phyloP scores from a whole-genome alignment of 805 yeast genomes.

The Yamadazyma endophytica region DNA sequence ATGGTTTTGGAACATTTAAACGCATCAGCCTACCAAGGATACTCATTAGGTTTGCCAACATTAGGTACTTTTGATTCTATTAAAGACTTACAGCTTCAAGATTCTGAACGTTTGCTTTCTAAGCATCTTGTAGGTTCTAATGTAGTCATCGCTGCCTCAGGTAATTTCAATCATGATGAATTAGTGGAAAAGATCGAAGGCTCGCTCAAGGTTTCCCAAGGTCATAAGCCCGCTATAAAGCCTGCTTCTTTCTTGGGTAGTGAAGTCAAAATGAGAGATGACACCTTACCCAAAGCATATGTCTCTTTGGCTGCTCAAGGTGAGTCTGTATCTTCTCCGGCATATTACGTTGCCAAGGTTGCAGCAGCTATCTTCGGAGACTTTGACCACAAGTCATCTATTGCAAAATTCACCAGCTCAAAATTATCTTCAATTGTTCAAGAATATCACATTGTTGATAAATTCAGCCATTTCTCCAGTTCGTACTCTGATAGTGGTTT shows the following conservation, averaged over 20 bases:
- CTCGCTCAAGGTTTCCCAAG: constrained; percentile 45
- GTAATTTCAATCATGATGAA: constrained; percentile 66
- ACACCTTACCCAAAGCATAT: constrained; percentile 77
- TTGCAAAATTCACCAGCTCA: constrained; percentile 53
- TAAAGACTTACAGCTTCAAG: constrained; percentile 52
- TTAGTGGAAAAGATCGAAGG: constrained; percentile 64
- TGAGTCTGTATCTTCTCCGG: constrained; percentile 59
- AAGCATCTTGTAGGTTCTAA: constrained; percentile 60
- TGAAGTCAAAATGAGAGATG: constrained; percentile 85
- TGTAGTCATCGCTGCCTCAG: constrained; percentile 65
- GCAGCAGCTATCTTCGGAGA: constrained; percentile 58
- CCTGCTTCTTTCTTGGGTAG: constrained; percentile 76
- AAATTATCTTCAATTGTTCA: constrained; percentile 65
- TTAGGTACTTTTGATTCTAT: constrained; percentile 71
- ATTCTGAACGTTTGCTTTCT: constrained; percentile 52
- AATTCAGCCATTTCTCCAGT: constrained; percentile 65
- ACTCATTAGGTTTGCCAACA: constrained; percentile 72
- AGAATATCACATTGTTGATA: constrained; percentile 71
- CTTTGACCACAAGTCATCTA: constrained; percentile 52
- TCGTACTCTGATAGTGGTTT: constrained; percentile 76
- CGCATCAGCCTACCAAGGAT: constrained; percentile 84
- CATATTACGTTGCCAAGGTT: constrained; percentile 67
- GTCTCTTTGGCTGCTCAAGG: constrained; percentile 72
- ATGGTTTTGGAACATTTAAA: constrained; percentile 71
- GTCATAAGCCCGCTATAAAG: constrained; percentile 44